Evolutionary conservation across 1,139 yeast species (phyloP).

Genomic region (Sugiyamaella grinbergsii): DNA sequence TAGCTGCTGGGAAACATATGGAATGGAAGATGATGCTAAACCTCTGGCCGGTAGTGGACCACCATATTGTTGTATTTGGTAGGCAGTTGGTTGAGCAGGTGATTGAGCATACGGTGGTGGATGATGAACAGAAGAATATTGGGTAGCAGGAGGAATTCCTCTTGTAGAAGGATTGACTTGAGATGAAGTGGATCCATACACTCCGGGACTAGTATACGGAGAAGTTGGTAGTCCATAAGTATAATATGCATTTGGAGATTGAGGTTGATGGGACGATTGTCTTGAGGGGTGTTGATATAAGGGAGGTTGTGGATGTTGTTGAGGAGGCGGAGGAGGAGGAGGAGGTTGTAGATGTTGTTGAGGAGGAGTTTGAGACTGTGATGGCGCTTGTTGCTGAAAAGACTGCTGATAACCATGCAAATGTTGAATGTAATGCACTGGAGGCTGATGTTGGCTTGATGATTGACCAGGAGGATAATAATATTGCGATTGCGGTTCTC

Average conservation of each 20-base stretch:
- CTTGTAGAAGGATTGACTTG: constrained; percentile 1
- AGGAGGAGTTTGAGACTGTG: neutral
- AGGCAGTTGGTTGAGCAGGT: constrained; percentile 13
- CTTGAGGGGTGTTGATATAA: constrained; percentile 10
- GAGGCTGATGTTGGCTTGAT: constrained; percentile 15
- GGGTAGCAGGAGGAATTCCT: constrained; percentile 2
- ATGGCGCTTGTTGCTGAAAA: constrained; percentile 12
- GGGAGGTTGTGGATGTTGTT: neutral
- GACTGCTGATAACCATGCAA: constrained; percentile 8
- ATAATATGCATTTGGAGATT: constrained; percentile 19
- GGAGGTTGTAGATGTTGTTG: constrained; percentile 5
- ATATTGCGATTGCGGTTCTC: neutral
- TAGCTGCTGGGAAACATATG: neutral
- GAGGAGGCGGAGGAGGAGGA: constrained; percentile 15
- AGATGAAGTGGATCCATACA: neutral
- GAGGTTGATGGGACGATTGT: constrained; percentile 16
- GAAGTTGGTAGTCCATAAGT: constrained; percentile 13
- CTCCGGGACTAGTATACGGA: constrained; percentile 13
- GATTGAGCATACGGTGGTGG: neutral
- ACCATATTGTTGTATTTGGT: neutral
- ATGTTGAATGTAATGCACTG: constrained; percentile 20
- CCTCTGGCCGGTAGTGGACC: neutral
- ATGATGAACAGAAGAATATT: constrained; percentile 6
- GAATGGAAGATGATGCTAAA: constrained; percentile 2
- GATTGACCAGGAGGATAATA: constrained; percentile 2